phyloP scores from a whole-genome alignment of 2,329 filamentous ascomycete species.

The Sporothrix schenckii region DNA sequence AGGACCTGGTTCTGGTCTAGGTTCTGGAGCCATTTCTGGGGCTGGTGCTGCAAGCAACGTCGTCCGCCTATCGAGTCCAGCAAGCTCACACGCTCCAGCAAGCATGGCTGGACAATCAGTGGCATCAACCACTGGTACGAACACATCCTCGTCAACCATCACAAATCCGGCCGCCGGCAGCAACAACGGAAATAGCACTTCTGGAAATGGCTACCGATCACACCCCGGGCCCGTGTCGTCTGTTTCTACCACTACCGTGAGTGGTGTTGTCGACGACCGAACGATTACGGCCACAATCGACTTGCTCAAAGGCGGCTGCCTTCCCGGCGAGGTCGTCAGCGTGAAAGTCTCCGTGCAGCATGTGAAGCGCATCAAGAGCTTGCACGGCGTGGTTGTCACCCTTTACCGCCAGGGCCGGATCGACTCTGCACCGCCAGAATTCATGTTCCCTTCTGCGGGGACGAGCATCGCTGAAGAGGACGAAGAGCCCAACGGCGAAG shows the following conservation, averaged over 20 bases:
- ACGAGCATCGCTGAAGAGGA: constrained; percentile 30
- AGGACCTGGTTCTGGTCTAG: constrained; percentile 35
- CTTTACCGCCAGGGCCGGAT: constrained; percentile 89
- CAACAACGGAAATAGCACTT: constrained; percentile 1
- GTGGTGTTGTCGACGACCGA: constrained; percentile 61
- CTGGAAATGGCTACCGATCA: constrained; percentile 2
- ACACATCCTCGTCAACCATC: constrained; percentile 29
- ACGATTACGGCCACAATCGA: constrained; percentile 88
- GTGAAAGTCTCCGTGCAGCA: constrained; percentile 83
- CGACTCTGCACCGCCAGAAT: constrained; percentile 67
- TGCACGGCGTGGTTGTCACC: constrained; percentile 90
- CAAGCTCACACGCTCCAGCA: constrained; percentile 46
- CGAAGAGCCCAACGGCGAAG: not conserved
- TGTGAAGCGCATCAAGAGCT: constrained; percentile 84
- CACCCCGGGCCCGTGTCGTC: constrained; percentile 7
- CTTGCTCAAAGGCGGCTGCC: constrained; percentile 76
- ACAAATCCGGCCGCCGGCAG: constrained; percentile 17
- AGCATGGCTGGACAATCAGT: constrained; percentile 24
- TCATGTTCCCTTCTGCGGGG: constrained; percentile 46
- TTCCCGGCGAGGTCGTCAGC: constrained; percentile 81
- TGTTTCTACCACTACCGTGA: constrained; percentile 36
- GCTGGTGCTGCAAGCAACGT: constrained; percentile 45
- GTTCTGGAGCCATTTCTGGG: not conserved
- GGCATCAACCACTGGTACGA: constrained; percentile 16
- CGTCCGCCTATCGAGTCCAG: constrained; percentile 49